These are phyloP conservation scores for Meira nashicola DNA, from an alignment of 1,284 basidiomycete genomes.

Conservation along the genomic window DNA sequence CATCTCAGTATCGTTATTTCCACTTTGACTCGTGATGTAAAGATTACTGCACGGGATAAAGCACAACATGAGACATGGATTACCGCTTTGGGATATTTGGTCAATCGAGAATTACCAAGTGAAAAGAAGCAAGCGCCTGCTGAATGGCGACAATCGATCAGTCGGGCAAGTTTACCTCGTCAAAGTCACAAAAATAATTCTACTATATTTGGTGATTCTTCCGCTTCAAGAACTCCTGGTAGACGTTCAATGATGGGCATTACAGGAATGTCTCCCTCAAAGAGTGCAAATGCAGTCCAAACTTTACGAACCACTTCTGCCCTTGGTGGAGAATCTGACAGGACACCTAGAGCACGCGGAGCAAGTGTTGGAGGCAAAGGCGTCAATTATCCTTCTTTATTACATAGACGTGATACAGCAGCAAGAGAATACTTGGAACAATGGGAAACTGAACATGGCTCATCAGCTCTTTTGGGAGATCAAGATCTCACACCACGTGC, in stretches of 20 bases:
- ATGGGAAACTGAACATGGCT: conserved; percentile 23
- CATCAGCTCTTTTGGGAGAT: background rate
- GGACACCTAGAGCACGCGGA: conserved; percentile 72
- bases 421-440: conserved; percentile 72
- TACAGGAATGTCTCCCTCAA: background rate
- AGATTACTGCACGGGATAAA: conserved; percentile 87
- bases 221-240: no score
- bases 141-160: conserved; percentile 29
- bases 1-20: conserved; percentile 88
- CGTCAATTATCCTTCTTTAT: conserved; percentile 52
- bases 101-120: conserved; percentile 20
- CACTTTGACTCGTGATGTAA: conserved; percentile 91
- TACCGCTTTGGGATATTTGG: conserved; percentile 56
- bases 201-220: no score
- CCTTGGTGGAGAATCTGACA: conserved; percentile 15
- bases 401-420: conserved; percentile 79
- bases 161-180: conserved; percentile 22
- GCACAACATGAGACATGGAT: conserved; percentile 97
- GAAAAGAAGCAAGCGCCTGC: conserved; percentile 18
- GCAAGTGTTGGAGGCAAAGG: conserved; percentile 60
- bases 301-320: background rate
- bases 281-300: background rate
- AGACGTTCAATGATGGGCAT: background rate
- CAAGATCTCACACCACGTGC: background rate
- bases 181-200: conserved; percentile 20